These are phyloP conservation scores for Triticum timopheevii DNA, from an alignment of 176 grass and related monocot species.

Conservation along the genomic window DNA sequence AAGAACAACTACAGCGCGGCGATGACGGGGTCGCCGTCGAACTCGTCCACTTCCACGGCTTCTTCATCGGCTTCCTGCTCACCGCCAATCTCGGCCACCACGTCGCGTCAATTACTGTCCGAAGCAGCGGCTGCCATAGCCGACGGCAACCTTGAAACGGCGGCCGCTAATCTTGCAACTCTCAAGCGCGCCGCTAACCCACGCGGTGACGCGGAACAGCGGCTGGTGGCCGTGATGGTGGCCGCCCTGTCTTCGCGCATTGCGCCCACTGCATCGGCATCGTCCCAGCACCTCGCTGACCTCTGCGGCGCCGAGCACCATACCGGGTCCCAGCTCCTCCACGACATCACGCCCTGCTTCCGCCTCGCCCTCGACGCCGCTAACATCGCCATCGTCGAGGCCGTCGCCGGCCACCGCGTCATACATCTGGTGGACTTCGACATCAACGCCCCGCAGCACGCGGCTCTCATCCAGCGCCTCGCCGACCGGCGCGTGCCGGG, in stretches of 20 bases:
- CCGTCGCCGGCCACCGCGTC: constrained; percentile 39
- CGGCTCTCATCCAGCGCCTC: constrained; percentile 59
- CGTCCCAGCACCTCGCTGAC: constrained; percentile 37
- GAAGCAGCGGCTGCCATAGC: constrained; percentile 65
- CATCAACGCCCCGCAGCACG: constrained; percentile 62
- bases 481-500: constrained; percentile 43
- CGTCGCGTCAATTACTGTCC: constrained; percentile 59
- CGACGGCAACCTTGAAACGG: constrained; percentile 59
- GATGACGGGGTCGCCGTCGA: constrained; percentile 65
- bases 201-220: constrained; percentile 69
- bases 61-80: constrained; percentile 84
- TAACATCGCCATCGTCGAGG: constrained; percentile 58
- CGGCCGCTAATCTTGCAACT: constrained; percentile 41
- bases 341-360: constrained; percentile 70
- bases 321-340: constrained; percentile 52
- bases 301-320: constrained; percentile 58
- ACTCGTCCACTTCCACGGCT: constrained; percentile 74
- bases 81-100: constrained; percentile 40
- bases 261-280: not conserved
- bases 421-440: constrained; percentile 91
- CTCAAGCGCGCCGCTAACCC: constrained; percentile 46
- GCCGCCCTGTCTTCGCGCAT: constrained; percentile 56
- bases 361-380: constrained; percentile 69
- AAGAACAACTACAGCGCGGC: constrained; percentile 24
- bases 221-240: constrained; percentile 75